Conservation (phyloP, 163 green algal genomes). For the Coccomyxa subellipsoidea region DNA sequence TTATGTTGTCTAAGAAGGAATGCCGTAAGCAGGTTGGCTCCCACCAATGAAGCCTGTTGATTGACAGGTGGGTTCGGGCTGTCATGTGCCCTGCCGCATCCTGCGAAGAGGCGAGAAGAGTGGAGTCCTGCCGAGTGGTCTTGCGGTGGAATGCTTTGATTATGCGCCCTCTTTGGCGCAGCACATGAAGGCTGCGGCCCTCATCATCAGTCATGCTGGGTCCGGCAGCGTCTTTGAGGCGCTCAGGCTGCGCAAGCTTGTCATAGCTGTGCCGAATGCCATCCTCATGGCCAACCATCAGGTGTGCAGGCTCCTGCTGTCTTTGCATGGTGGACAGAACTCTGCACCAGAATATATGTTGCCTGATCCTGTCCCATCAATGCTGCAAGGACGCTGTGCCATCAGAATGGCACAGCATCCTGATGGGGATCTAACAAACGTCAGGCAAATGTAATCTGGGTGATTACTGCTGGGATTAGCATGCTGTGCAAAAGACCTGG, state of each 20-base stretch:
- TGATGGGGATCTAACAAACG: too few species aligned
- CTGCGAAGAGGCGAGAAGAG: slow-evolving; percentile 22
- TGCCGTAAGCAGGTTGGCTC: too few species aligned
- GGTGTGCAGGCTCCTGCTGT: slow-evolving; percentile 21
- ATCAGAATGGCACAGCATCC: too few species aligned
- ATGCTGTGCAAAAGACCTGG: too few species aligned
- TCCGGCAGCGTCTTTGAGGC: slow-evolving; percentile 73
- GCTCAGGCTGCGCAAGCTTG: slow-evolving; percentile 47
- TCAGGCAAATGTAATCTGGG: too few species aligned
- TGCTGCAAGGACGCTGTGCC: too few species aligned
- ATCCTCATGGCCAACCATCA: slow-evolving; percentile 91
- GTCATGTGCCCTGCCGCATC: not conserved
- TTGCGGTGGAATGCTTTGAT: slow-evolving; percentile 62
- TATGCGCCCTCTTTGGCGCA: slow-evolving; percentile 59
- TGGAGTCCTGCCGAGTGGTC: slow-evolving; percentile 19
- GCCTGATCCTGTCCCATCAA: too few species aligned
- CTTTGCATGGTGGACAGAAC: too few species aligned
- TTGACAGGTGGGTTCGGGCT: not conserved
- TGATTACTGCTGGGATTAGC: too few species aligned
- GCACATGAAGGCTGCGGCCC: slow-evolving; percentile 47
- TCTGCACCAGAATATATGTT: too few species aligned
- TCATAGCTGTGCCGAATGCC: slow-evolving; percentile 84
- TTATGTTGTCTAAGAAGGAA: too few species aligned
- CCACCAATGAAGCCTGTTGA: not conserved
- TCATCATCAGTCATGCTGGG: slow-evolving; percentile 83